Evolutionary conservation across 2,329 filamentous ascomycete genomes (phyloP).

Genomic region (Sarocladium oryzae): DNA sequence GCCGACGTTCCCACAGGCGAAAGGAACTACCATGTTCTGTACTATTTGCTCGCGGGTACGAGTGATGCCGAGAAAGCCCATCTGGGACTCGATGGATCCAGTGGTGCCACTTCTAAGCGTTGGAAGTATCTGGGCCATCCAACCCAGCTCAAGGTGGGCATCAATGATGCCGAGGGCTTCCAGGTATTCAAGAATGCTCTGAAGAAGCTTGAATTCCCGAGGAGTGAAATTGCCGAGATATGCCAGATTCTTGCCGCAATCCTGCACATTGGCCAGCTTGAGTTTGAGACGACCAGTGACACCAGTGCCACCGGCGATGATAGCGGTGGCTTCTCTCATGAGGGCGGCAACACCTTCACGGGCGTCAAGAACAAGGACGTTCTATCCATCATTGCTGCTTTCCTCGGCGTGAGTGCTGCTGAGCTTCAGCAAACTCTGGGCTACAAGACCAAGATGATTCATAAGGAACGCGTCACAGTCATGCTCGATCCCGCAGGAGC

Average conservation of each 20-base stretch:
- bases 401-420: constrained; percentile 74
- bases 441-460: constrained; percentile 95
- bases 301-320: constrained; percentile 80
- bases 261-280: constrained; percentile 94
- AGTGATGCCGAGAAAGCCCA: constrained; percentile 86
- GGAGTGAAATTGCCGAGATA: constrained; percentile 90
- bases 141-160: constrained; percentile 92
- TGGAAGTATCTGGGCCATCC: constrained; percentile 97
- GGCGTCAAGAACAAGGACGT: constrained; percentile 91
- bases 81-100: constrained; percentile 54
- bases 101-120: constrained; percentile 55
- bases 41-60: constrained; percentile 90
- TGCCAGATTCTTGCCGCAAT: constrained; percentile 92
- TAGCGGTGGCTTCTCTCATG: constrained; percentile 92
- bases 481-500: constrained; percentile 93
- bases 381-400: constrained; percentile 80
- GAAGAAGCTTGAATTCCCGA: constrained; percentile 87
- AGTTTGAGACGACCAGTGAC: constrained; percentile 76
- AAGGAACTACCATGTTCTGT: constrained; percentile 91
- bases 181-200: constrained; percentile 96
- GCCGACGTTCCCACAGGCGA: constrained; percentile 90
- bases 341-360: constrained; percentile 80
- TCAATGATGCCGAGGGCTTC: constrained; percentile 93
- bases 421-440: constrained; percentile 85
- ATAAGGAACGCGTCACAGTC: constrained; percentile 94